Conservation (phyloP, 805 yeast species). For the Allodekkera sacchari region DNA sequence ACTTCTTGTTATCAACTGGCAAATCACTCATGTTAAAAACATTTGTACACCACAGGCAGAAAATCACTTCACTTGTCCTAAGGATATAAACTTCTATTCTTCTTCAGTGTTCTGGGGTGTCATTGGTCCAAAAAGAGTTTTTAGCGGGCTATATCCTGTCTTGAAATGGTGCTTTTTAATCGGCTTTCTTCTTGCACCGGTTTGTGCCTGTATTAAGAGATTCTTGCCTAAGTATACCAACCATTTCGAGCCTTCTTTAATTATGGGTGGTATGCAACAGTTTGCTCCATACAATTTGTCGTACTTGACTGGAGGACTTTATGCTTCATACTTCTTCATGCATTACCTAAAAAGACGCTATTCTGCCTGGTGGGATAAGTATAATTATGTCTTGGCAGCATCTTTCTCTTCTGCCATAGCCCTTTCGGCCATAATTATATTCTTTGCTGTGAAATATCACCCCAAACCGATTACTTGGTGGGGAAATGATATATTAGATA, state of each 20-base stretch:
- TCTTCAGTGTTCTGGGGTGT: conserved; percentile 58
- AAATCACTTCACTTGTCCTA: conserved; percentile 39
- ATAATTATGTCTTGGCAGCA: conserved; percentile 45
- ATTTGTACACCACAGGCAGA: conserved; percentile 35
- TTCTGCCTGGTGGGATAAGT: conserved; percentile 50
- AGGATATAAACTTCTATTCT: conserved; percentile 36
- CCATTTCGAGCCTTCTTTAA: conserved; percentile 42
- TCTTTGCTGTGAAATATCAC: conserved; percentile 40
- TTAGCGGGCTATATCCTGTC: conserved; percentile 28
- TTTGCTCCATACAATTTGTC: conserved; percentile 46
- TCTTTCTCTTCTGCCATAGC: conserved; percentile 59
- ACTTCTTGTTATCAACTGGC: conserved; percentile 23
- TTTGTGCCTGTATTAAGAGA: conserved; percentile 22
- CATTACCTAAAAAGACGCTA: conserved; percentile 39
- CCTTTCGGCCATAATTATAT: conserved; percentile 47
- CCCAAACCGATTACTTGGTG: conserved; percentile 46
- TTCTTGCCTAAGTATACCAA: conserved; percentile 16
- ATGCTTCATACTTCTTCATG: conserved; percentile 30
- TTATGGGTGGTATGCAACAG: conserved; percentile 40
- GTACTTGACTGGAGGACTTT: conserved; percentile 35
- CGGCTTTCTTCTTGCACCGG: conserved; percentile 23
- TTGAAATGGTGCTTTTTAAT: conserved; percentile 45
- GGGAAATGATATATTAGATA: conserved; percentile 36
- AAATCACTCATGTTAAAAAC: conserved; percentile 27
- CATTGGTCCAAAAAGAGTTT: conserved; percentile 54